These are phyloP conservation scores for Boehmeria nivea DNA, from an alignment of 306 rosid species.

Conservation along the genomic window DNA sequence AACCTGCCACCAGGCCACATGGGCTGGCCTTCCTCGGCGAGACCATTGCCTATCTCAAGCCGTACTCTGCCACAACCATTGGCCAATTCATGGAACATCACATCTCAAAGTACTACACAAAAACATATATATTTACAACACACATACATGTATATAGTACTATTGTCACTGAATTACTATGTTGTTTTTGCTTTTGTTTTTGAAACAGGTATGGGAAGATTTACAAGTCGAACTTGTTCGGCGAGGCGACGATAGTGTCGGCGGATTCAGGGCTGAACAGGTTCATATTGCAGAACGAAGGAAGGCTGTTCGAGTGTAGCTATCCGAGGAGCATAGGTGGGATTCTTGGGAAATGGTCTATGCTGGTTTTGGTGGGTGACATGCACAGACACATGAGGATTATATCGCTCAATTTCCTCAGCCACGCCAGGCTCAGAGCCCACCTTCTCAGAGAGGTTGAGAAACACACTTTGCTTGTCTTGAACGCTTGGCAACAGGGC, in stretches of 20 bases:
- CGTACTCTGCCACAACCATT: constrained; percentile 68
- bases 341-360: constrained; percentile 97
- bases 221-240: constrained; percentile 82
- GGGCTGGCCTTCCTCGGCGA: constrained; percentile 98
- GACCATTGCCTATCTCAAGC: constrained; percentile 67
- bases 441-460: constrained; percentile 70
- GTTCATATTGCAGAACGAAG: constrained; percentile 89
- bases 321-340: constrained; percentile 96
- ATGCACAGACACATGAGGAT: constrained; percentile 92
- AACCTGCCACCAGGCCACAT: constrained; percentile 88
- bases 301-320: constrained; percentile 85
- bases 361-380: constrained; percentile 97
- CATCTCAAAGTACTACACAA: constrained; percentile 51
- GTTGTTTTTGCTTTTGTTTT: neutral
- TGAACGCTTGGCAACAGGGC: constrained; percentile 56
- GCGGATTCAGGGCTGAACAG: constrained; percentile 88
- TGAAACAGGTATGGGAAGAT: constrained; percentile 71
- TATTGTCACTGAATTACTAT: neutral
- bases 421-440: constrained; percentile 73
- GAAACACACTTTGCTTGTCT: constrained; percentile 64
- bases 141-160: too few species aligned
- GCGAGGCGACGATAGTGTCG: constrained; percentile 83
- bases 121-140: neutral
- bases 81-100: constrained; percentile 86
- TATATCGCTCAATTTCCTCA: constrained; percentile 77